Evolutionary conservation across 306 rosid species (phyloP).

Genomic region (Abrus pulchellus): DNA sequence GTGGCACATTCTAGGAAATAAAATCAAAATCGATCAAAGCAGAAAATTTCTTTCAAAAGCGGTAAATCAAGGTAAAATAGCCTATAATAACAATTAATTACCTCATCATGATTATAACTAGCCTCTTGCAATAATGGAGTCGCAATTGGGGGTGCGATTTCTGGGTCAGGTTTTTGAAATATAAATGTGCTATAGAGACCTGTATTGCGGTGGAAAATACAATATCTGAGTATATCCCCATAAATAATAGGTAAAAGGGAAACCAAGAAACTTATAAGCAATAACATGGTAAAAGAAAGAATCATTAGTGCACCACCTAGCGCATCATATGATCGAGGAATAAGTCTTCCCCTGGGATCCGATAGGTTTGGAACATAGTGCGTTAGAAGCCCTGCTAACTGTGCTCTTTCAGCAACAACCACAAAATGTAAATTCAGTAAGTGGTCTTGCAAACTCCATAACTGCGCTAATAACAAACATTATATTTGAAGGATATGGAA

Average conservation of each 20-base stretch:
- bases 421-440: constrained; percentile 40
- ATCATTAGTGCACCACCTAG: constrained; percentile 66
- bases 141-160: constrained; percentile 68
- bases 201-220: constrained; percentile 51
- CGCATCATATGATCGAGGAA: constrained; percentile 89
- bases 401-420: constrained; percentile 69
- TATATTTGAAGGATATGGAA: constrained; percentile 37
- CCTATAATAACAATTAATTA: constrained; percentile 47
- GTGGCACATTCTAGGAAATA: constrained; percentile 3
- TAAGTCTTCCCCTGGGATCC: constrained; percentile 92
- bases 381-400: constrained; percentile 75
- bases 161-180: constrained; percentile 97
- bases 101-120: constrained; percentile 79
- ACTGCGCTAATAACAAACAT: constrained; percentile 18
- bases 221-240: constrained; percentile 18
- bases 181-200: constrained; percentile 92
- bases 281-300: constrained; percentile 16
- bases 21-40: constrained; percentile 16
- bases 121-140: constrained; percentile 74
- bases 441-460: constrained; percentile 36
- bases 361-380: constrained; percentile 75
- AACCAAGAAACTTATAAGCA: constrained; percentile 11
- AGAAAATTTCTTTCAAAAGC: neutral
- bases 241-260: constrained; percentile 31
- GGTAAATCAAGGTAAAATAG: constrained; percentile 34